A percentile compares a stretch with the other conserved stretches of the same genome.
These are phyloP conservation scores for Cronartium quercuum DNA, from an alignment of 1,284 basidiomycete genomes.

Conservation along the genomic window DNA sequence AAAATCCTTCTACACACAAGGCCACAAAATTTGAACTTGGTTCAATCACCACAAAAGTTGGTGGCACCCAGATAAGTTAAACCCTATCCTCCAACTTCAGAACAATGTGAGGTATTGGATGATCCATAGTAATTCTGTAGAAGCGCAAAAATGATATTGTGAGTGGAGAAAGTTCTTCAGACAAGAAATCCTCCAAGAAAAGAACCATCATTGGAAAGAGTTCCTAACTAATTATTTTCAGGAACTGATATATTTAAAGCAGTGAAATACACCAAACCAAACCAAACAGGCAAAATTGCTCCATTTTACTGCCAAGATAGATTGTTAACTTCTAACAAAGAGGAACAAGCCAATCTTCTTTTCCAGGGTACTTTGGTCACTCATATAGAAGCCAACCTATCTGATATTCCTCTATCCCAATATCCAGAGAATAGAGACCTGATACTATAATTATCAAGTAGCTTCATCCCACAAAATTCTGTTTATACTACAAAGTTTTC, in stretches of 20 bases:
- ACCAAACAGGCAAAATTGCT: not conserved
- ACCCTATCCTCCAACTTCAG: not conserved
- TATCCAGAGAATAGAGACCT: too few species aligned
- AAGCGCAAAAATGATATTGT: not conserved
- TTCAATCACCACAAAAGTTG: not conserved
- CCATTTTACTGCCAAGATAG: not conserved
- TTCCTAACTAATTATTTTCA: not conserved
- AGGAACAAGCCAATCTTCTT: conserved; percentile 3
- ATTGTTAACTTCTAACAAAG: not conserved
- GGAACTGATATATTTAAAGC: not conserved
- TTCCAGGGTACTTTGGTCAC: conserved; percentile 2
- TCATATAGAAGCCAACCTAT: too few species aligned
- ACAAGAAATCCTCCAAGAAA: not conserved
- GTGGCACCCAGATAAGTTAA: conserved; percentile 6
- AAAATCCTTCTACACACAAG: not conserved
- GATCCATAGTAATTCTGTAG: not conserved
- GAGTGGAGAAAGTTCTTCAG: conserved; percentile 8
- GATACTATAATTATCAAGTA: too few species aligned
- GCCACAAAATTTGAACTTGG: not conserved
- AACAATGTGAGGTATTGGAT: not conserved
- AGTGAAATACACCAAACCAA: not conserved
- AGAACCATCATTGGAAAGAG: not conserved
- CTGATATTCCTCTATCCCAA: too few species aligned
- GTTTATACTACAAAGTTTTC: too few species aligned
- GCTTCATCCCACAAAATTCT: too few species aligned